phyloP scores from a whole-genome alignment of 2,329 filamentous ascomycete genomes.

The Neofusicoccum parvum region DNA sequence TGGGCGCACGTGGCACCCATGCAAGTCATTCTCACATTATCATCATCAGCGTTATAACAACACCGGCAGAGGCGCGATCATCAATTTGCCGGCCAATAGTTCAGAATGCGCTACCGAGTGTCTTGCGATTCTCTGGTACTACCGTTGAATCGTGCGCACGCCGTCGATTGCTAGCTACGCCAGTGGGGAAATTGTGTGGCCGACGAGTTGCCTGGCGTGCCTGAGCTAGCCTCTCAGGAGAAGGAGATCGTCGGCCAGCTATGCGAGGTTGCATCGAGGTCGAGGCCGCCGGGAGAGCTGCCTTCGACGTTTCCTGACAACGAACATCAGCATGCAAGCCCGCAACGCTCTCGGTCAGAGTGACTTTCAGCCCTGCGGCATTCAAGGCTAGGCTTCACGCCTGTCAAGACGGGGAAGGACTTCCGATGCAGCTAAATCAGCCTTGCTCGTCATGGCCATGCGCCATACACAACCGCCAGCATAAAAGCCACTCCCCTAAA shows the following conservation, averaged over 20 bases:
- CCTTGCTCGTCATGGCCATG: background rate
- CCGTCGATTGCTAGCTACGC: background rate
- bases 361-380: background rate
- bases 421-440: background rate
- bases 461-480: background rate
- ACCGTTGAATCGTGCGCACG: background rate
- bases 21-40: background rate
- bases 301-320: background rate
- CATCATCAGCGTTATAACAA: background rate
- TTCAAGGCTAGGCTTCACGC: background rate
- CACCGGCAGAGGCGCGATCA: background rate
- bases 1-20: constrained; percentile 7
- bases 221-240: constrained; percentile 6
- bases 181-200: constrained; percentile 9
- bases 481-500: background rate
- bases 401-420: background rate
- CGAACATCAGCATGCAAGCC: background rate
- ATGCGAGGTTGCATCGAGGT: constrained; percentile 12
- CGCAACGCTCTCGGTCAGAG: background rate
- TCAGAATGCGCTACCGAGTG: background rate
- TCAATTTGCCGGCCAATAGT: constrained; percentile 7
- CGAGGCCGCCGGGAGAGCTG: background rate
- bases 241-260: constrained; percentile 3
- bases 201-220: background rate
- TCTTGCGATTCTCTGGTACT: background rate